Conservation (phyloP, 768 basidiomycete genomes). For the Xanthoconium purpureum region DNA sequence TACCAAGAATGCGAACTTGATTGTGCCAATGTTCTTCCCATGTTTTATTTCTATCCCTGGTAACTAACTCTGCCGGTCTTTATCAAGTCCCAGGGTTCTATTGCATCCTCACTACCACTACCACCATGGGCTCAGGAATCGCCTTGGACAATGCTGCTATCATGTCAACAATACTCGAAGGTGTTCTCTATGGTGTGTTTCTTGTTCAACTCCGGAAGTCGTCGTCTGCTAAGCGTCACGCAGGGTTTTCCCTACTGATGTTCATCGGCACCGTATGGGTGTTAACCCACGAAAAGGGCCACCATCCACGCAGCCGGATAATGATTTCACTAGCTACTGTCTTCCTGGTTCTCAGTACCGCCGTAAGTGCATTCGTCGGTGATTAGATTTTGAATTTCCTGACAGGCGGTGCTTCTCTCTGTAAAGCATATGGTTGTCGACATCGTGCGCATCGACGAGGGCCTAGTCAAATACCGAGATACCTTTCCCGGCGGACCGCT, state of each 20-base stretch:
- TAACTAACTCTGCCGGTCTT: too few species aligned
- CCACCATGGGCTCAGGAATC: not conserved
- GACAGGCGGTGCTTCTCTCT: not conserved
- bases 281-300: not conserved
- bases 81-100: too few species aligned
- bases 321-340: not conserved
- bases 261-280: not conserved
- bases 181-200: not conserved
- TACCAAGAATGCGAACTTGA: too few species aligned
- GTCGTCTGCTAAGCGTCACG: not conserved
- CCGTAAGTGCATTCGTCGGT: not conserved
- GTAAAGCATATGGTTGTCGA: slow-evolving; percentile 1
- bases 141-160: not conserved
- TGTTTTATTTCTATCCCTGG: too few species aligned
- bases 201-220: not conserved
- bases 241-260: not conserved
- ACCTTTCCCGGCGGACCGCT: not conserved
- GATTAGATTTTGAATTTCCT: not conserved
- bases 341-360: not conserved
- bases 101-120: too few species aligned
- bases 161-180: not conserved
- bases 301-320: too few species aligned
- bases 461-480: too few species aligned
- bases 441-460: not conserved
- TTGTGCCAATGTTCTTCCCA: too few species aligned